These are phyloP conservation scores for Phanerochaete carnosa DNA, from an alignment of 768 basidiomycete genomes.

Conservation along the genomic window DNA sequence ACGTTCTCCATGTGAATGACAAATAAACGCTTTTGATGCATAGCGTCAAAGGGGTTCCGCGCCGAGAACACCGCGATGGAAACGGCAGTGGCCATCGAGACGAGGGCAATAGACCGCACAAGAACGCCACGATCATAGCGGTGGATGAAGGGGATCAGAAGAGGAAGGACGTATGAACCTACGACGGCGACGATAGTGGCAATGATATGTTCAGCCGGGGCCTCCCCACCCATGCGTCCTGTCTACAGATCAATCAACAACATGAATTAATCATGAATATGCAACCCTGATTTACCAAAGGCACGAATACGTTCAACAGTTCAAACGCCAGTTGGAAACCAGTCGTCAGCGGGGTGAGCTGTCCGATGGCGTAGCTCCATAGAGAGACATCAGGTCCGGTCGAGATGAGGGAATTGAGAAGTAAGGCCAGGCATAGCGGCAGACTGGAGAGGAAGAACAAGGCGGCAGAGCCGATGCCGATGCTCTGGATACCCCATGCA, in stretches of 20 bases:
- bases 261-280: neutral
- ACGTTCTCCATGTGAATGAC: slow-evolving; percentile 87
- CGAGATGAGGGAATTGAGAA: slow-evolving; percentile 45
- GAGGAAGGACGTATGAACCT: slow-evolving; percentile 55
- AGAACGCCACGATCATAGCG: slow-evolving; percentile 52
- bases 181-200: slow-evolving; percentile 68
- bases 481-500: slow-evolving; percentile 58
- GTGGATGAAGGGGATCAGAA: slow-evolving; percentile 68
- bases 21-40: slow-evolving; percentile 87
- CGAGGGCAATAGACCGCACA: slow-evolving; percentile 37
- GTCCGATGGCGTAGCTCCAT: slow-evolving; percentile 61
- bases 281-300: slow-evolving; percentile 53
- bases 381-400: slow-evolving; percentile 42
- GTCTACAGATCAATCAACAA: slow-evolving; percentile 43
- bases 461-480: slow-evolving; percentile 73
- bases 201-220: slow-evolving; percentile 86
- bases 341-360: slow-evolving; percentile 49
- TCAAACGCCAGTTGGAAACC: slow-evolving; percentile 57
- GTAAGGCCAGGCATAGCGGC: slow-evolving; percentile 54
- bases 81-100: slow-evolving; percentile 44
- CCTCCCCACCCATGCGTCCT: slow-evolving; percentile 77
- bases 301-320: slow-evolving; percentile 86
- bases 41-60: slow-evolving; percentile 66
- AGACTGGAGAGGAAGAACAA: slow-evolving; percentile 63
- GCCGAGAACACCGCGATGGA: slow-evolving; percentile 60